Evolutionary conservation across 1,139 yeast species (phyloP).

Genomic region (Taphrina sp.): DNA sequence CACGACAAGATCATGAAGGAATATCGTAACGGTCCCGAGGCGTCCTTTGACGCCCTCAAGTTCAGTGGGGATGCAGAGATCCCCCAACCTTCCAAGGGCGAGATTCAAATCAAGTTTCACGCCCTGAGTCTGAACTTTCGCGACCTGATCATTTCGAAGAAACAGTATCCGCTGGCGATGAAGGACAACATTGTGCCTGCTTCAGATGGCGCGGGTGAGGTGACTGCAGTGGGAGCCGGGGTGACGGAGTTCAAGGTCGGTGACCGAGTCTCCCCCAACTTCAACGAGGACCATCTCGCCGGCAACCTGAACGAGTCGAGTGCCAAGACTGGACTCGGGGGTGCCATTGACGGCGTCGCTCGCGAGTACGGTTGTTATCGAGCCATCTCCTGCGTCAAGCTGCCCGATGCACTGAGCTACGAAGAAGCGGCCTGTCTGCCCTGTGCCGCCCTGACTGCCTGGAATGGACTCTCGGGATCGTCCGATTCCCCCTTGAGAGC

Average conservation of each 20-base stretch:
- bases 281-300: neutral
- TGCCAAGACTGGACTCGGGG: constrained; percentile 4
- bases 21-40: constrained; percentile 3
- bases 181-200: constrained; percentile 52
- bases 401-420: constrained; percentile 4
- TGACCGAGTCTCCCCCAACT: constrained; percentile 53
- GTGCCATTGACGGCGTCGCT: constrained; percentile 9
- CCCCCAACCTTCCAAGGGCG: constrained; percentile 34
- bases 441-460: constrained; percentile 24
- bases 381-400: constrained; percentile 2
- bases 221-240: constrained; percentile 63
- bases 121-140: constrained; percentile 39
- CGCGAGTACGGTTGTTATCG: constrained; percentile 7
- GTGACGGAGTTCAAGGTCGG: constrained; percentile 64
- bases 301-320: neutral
- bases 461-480: constrained; percentile 13
- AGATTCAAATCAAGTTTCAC: constrained; percentile 37
- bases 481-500: constrained; percentile 1
- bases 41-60: constrained; percentile 28
- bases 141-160: constrained; percentile 37
- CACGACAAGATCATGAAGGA: neutral
- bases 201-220: constrained; percentile 75
- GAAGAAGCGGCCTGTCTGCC: constrained; percentile 18
- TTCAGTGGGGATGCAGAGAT: constrained; percentile 31
- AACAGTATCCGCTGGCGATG: constrained; percentile 34